Evolutionary conservation across 208 protist species (phyloP).

Genomic region (Acanthamoeba culbertsoni): DNA sequence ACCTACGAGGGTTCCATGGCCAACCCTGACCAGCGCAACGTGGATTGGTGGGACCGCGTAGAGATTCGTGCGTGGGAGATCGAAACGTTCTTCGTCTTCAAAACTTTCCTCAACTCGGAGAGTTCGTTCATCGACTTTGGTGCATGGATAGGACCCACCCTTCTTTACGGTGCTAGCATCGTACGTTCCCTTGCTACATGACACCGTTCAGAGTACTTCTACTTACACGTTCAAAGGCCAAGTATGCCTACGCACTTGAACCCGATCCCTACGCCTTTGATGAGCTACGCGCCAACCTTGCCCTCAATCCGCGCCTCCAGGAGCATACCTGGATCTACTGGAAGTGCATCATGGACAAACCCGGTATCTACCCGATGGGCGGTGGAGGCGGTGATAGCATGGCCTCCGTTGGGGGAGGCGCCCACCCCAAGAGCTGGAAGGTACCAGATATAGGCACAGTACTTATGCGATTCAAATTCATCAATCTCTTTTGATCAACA

Average conservation of each 20-base stretch:
- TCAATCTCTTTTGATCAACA: neutral
- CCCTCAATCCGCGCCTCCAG: constrained; percentile 8
- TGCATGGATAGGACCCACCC: constrained; percentile 27
- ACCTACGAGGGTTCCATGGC: constrained; percentile 49
- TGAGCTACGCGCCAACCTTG: constrained; percentile 25
- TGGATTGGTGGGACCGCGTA: constrained; percentile 12
- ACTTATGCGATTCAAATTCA: too few species aligned
- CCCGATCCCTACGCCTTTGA: constrained; percentile 38
- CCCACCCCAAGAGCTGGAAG: neutral
- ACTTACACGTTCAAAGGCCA: too few species aligned
- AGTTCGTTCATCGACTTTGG: constrained; percentile 41
- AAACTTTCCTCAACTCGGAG: neutral
- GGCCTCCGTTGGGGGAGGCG: neutral
- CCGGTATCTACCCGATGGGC: constrained; percentile 17
- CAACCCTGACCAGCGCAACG: neutral
- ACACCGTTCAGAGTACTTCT: too few species aligned
- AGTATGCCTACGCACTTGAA: neutral
- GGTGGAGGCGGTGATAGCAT: constrained; percentile 45
- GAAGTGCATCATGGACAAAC: constrained; percentile 50
- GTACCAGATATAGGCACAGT: neutral
- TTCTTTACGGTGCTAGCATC: constrained; percentile 18
- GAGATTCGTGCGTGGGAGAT: neutral
- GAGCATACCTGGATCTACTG: neutral
- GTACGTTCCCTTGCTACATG: too few species aligned
- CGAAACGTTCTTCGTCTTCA: constrained; percentile 48